Evolutionary conservation across 495 filamentous ascomycete species (phyloP).

Genomic region (Penicillium lagena): DNA sequence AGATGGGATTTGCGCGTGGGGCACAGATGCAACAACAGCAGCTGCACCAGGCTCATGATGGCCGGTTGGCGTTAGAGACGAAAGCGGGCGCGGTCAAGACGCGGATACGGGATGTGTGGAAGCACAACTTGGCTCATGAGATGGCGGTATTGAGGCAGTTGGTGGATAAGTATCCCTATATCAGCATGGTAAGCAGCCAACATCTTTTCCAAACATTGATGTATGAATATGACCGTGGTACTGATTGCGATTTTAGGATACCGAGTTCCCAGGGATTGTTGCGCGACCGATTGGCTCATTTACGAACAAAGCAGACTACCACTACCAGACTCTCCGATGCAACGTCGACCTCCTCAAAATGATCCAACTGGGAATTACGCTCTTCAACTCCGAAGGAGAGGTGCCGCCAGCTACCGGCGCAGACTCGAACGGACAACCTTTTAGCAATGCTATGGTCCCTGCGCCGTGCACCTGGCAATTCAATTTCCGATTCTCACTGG

Average conservation of each 20-base stretch:
- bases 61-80: conserved; percentile 33
- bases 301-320: conserved; percentile 89
- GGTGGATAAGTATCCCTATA: conserved; percentile 85
- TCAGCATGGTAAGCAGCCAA: conserved; percentile 77
- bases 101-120: conserved; percentile 93
- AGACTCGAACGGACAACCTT: conserved; percentile 46
- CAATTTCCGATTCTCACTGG: conserved; percentile 93
- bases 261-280: conserved; percentile 95
- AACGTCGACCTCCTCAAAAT: conserved; percentile 97
- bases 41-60: conserved; percentile 49
- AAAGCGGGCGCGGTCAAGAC: conserved; percentile 49
- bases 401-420: conserved; percentile 63
- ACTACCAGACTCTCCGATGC: conserved; percentile 94
- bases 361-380: conserved; percentile 90
- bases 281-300: conserved; percentile 92
- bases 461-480: conserved; percentile 95
- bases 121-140: conserved; percentile 82
- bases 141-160: conserved; percentile 72
- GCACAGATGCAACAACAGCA: conserved; percentile 64
- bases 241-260: conserved; percentile 56
- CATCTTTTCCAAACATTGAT: neutral
- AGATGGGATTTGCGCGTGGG: conserved; percentile 77
- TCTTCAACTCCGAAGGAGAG: conserved; percentile 85
- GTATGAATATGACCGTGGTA: neutral
- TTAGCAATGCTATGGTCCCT: conserved; percentile 50